These are phyloP conservation scores for Moniliophthora roreri DNA, from an alignment of 1,284 basidiomycete species.

Conservation along the genomic window DNA sequence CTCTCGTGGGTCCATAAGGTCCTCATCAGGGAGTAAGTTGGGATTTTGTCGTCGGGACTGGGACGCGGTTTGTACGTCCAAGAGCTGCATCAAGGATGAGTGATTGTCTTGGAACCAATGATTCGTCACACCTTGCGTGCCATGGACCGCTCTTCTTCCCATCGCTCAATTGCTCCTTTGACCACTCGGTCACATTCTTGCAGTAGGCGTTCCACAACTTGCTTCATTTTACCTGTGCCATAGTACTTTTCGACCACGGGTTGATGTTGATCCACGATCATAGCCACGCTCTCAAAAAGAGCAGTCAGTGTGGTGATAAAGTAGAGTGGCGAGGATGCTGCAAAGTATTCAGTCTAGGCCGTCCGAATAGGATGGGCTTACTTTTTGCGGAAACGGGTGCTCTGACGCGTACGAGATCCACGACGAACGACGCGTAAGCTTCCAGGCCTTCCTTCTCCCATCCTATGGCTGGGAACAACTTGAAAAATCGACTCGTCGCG, in stretches of 20 bases:
- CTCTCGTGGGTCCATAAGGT: constrained; percentile 84
- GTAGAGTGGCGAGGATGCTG: constrained; percentile 88
- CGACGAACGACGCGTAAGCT: constrained; percentile 91
- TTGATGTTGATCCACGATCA: constrained; percentile 97
- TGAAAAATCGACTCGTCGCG: constrained; percentile 93
- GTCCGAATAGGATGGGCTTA: constrained; percentile 39
- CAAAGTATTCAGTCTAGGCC: constrained; percentile 12
- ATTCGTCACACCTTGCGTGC: constrained; percentile 60
- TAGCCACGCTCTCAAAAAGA: constrained; percentile 92
- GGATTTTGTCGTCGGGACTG: constrained; percentile 34
- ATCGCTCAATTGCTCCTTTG: constrained; percentile 74
- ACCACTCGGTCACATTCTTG: constrained; percentile 88
- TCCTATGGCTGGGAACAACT: constrained; percentile 93
- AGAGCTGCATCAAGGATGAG: constrained; percentile 35
- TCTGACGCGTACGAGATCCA: constrained; percentile 83
- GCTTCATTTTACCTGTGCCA: constrained; percentile 81
- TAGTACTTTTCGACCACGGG: constrained; percentile 98
- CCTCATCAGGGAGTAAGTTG: constrained; percentile 47
- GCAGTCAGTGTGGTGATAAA: constrained; percentile 86
- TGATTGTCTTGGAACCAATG: not conserved
- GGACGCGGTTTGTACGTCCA: constrained; percentile 44
- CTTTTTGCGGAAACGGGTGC: constrained; percentile 76
- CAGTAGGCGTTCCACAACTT: constrained; percentile 76
- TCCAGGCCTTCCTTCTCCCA: constrained; percentile 92
- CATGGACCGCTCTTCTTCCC: constrained; percentile 86